Percentiles rank a stretch among this genome's conserved stretches.
Conservation (phyloP, 2,329 filamentous ascomycete species). For the Cladosporium halotolerans region DNA sequence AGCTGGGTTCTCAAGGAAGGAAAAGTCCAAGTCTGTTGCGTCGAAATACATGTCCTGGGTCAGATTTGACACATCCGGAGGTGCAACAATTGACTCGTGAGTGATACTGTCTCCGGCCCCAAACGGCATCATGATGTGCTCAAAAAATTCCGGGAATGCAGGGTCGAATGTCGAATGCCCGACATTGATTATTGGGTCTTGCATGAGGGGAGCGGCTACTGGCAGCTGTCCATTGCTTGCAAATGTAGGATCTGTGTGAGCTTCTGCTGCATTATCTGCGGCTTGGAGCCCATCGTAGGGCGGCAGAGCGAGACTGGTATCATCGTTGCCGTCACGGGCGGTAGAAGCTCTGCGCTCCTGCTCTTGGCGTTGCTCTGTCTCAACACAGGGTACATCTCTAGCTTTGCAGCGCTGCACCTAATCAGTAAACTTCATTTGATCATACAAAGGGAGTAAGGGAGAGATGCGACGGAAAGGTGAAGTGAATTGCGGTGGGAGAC, state of each 20-base stretch:
- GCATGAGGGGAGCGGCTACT: too few species aligned
- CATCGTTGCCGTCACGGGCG: neutral
- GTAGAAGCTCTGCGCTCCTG: slow-evolving; percentile 3
- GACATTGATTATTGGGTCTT: too few species aligned
- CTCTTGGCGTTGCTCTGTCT: slow-evolving; percentile 19
- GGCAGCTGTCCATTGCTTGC: too few species aligned
- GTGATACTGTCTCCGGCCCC: neutral
- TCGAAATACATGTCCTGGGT: slow-evolving; percentile 22
- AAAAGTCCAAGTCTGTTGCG: slow-evolving; percentile 22
- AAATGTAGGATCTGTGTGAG: too few species aligned
- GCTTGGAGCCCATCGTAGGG: too few species aligned
- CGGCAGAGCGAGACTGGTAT: too few species aligned
- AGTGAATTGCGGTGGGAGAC: neutral
- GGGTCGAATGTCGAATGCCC: slow-evolving; percentile 4
- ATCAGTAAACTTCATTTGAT: neutral
- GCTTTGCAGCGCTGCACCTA: slow-evolving; percentile 18
- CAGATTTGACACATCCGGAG: slow-evolving; percentile 21
- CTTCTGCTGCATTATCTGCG: too few species aligned
- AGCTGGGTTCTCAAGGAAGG: slow-evolving; percentile 16
- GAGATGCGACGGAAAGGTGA: neutral
- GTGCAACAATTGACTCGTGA: slow-evolving; percentile 12
- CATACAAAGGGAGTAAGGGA: neutral
- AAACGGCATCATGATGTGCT: slow-evolving; percentile 26
- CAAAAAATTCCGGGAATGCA: slow-evolving; percentile 25
- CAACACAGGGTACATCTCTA: slow-evolving; percentile 18